Evolutionary conservation across 495 filamentous ascomycete genomes (phyloP).

Genomic region (Paragyromitra xinjiangensis): DNA sequence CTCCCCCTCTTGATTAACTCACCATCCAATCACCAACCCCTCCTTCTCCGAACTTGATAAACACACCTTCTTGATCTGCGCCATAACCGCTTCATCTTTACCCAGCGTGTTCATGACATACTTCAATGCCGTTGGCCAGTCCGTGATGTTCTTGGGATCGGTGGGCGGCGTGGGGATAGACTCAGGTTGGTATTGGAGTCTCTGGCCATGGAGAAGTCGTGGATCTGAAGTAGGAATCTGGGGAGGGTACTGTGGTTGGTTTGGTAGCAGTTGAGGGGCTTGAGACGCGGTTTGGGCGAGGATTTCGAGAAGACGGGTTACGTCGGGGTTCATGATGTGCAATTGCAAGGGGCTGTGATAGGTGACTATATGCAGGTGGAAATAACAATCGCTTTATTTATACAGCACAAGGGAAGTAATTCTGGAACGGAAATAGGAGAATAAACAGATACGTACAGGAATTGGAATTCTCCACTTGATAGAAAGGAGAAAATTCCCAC

Average conservation of each 20-base stretch:
- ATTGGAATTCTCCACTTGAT: neutral
- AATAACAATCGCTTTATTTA: neutral
- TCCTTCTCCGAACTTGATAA: neutral
- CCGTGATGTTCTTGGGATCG: conserved; percentile 69
- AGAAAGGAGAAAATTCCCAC: neutral
- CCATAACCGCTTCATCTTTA: conserved; percentile 62
- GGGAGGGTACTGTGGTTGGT: conserved; percentile 4
- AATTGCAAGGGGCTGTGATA: conserved; percentile 8
- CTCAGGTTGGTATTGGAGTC: conserved; percentile 25
- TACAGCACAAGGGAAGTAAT: neutral
- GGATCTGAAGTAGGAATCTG: conserved; percentile 13
- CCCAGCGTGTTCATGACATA: conserved; percentile 69
- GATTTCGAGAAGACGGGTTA: conserved; percentile 44
- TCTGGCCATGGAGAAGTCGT: conserved; percentile 15
- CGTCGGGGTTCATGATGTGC: conserved; percentile 30
- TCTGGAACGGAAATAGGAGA: neutral
- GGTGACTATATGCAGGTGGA: neutral
- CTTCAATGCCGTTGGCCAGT: conserved; percentile 70
- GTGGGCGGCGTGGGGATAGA: conserved; percentile 38
- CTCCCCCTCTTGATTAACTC: conserved; percentile 54
- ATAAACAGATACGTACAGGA: neutral
- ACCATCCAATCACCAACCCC: neutral
- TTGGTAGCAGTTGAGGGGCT: conserved; percentile 14
- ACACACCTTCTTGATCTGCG: conserved; percentile 60
- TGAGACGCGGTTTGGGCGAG: conserved; percentile 31